Evolutionary conservation across 2,329 filamentous ascomycete species (phyloP).

Genomic region (Diaporthe helianthi): DNA sequence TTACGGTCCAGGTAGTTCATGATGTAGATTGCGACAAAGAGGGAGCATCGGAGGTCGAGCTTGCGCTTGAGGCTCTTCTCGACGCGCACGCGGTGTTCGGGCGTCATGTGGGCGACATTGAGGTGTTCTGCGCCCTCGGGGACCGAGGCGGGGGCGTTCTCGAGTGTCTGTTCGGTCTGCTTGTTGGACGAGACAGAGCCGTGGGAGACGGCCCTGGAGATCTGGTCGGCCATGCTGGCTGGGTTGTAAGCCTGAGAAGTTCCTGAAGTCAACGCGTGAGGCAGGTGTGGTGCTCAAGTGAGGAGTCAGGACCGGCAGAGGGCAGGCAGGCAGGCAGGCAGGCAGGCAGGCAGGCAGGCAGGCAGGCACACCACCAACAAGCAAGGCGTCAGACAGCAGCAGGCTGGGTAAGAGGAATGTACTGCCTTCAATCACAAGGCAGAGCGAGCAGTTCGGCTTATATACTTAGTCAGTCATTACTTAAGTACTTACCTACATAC

Average conservation of each 20-base stretch:
- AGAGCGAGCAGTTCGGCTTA: neutral
- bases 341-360: too few species aligned
- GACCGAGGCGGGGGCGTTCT: neutral
- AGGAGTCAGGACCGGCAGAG: neutral
- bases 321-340: too few species aligned
- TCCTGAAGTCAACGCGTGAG: too few species aligned
- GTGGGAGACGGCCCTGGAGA: slow-evolving; percentile 24
- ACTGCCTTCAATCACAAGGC: neutral
- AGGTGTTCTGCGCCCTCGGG: neutral
- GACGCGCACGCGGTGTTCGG: slow-evolving; percentile 59
- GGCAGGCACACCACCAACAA: too few species aligned
- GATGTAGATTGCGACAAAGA: slow-evolving; percentile 79
- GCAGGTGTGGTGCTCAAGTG: too few species aligned
- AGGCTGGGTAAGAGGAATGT: slow-evolving; percentile 4
- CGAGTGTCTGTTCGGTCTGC: slow-evolving; percentile 27
- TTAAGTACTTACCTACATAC: too few species aligned
- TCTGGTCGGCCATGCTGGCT: slow-evolving; percentile 33
- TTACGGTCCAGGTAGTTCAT: slow-evolving; percentile 76
- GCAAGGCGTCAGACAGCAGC: slow-evolving; percentile 10
- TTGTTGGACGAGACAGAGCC: slow-evolving; percentile 25
- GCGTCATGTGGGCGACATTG: slow-evolving; percentile 35
- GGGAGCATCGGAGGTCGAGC: slow-evolving; percentile 71
- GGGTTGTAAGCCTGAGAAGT: neutral
- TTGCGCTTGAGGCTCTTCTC: slow-evolving; percentile 73
- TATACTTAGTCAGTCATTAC: slow-evolving; percentile 1